phyloP scores from a whole-genome alignment of 1,284 basidiomycete species.

The Pisolithus thermaeus region DNA sequence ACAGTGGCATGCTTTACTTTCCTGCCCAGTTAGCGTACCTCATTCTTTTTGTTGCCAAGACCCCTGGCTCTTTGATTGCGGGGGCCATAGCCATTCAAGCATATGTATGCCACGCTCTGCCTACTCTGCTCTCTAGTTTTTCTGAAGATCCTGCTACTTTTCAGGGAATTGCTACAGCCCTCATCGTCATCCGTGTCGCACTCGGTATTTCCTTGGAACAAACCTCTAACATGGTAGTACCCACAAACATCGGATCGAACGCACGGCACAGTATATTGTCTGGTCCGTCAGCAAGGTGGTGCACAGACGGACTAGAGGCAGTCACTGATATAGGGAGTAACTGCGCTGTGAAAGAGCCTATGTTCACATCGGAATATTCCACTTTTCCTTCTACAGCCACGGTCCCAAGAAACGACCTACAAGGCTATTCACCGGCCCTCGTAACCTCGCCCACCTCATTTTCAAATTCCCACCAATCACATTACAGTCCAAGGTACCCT shows the following conservation, averaged over 20 bases:
- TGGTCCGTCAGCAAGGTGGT: slow-evolving; percentile 14
- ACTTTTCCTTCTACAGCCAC: neutral
- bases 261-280: slow-evolving; percentile 8
- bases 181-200: slow-evolving; percentile 27
- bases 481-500: too few species aligned
- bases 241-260: slow-evolving; percentile 22
- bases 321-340: slow-evolving; percentile 15
- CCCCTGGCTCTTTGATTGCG: slow-evolving; percentile 31
- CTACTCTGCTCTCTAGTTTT: neutral
- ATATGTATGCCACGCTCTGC: slow-evolving; percentile 26
- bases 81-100: slow-evolving; percentile 34
- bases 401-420: neutral
- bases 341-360: slow-evolving; percentile 10
- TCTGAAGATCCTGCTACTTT: neutral
- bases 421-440: neutral
- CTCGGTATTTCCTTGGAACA: slow-evolving; percentile 28
- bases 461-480: too few species aligned
- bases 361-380: neutral
- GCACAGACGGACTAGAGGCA: slow-evolving; percentile 13
- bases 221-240: slow-evolving; percentile 4
- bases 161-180: slow-evolving; percentile 28
- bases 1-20: slow-evolving; percentile 37
- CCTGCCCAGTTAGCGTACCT: slow-evolving; percentile 36
- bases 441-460: too few species aligned
- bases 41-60: slow-evolving; percentile 28